phyloP scores from a whole-genome alignment of 441 rosid species.

The Gossypium trilobum region DNA sequence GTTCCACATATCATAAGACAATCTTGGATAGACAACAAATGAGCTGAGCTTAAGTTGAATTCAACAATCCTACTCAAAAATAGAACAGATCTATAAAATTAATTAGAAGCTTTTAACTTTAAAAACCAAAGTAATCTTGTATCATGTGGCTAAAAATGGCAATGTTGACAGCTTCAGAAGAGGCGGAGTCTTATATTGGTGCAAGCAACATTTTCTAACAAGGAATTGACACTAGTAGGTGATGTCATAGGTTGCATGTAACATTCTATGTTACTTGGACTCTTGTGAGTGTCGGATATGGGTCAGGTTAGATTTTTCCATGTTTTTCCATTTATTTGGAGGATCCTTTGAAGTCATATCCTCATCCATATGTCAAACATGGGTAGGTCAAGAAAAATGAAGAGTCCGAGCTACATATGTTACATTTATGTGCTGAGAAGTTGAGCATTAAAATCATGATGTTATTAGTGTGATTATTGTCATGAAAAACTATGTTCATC shows the following conservation, averaged over 20 bases:
- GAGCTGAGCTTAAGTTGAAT: neutral
- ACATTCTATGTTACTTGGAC: neutral
- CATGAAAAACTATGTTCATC: neutral
- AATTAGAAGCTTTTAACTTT: neutral
- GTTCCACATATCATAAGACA: neutral
- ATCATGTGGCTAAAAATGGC: neutral
- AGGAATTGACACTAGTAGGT: neutral
- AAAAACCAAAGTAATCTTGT: neutral
- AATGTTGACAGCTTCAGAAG: neutral
- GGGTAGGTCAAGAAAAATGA: too few relatives aligned
- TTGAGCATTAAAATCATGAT: neutral
- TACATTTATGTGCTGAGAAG: neutral
- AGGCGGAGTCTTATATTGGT: neutral
- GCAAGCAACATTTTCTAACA: neutral
- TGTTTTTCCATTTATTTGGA: too few relatives aligned
- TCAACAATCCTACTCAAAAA: neutral
- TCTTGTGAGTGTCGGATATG: too few relatives aligned
- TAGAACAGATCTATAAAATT: neutral
- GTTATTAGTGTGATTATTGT: neutral
- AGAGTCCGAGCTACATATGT: neutral
- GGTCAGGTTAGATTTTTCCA: too few relatives aligned
- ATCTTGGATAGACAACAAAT: neutral
- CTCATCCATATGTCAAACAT: too few relatives aligned
- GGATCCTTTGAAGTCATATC: too few relatives aligned
- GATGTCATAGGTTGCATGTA: neutral